Conservation (phyloP, 2,329 filamentous ascomycete species). For the Rhytidhysteron rufulum region DNA sequence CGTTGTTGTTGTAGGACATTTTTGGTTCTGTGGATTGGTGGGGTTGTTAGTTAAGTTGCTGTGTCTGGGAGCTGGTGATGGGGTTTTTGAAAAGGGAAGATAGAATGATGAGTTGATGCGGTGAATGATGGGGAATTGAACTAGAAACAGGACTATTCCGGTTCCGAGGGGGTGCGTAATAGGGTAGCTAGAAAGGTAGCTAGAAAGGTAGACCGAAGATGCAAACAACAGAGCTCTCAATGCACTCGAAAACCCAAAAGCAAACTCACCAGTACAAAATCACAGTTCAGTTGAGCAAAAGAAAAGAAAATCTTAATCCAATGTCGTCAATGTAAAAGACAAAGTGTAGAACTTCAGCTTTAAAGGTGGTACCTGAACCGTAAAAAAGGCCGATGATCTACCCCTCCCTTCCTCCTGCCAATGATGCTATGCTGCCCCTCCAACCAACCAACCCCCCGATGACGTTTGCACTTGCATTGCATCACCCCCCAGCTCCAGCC, state of each 20-base stretch:
- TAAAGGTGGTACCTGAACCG: conserved; percentile 1
- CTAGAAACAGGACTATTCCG: no score
- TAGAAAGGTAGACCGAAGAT: neutral
- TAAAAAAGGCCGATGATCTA: conserved; percentile 1
- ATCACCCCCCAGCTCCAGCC: neutral
- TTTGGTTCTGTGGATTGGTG: neutral
- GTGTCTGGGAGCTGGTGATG: neutral
- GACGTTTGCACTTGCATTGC: neutral
- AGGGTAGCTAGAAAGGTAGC: neutral
- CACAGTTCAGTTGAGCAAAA: neutral
- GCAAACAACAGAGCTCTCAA: no score
- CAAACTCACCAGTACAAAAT: neutral
- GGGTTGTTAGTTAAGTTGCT: neutral
- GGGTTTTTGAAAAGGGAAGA: neutral
- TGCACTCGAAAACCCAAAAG: neutral
- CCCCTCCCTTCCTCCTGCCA: conserved; percentile 1
- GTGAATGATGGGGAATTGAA: no score
- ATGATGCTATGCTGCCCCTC: conserved; percentile 1
- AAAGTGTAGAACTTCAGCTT: neutral
- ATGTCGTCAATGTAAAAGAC: neutral
- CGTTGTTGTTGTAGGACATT: conserved; percentile 13
- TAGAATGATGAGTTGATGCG: neutral
- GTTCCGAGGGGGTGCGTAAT: neutral
- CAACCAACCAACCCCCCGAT: no score
- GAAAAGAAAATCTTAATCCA: no score